Evolutionary conservation across 2,329 filamentous ascomycete species (phyloP).

Genomic region (Septoria petroselini): DNA sequence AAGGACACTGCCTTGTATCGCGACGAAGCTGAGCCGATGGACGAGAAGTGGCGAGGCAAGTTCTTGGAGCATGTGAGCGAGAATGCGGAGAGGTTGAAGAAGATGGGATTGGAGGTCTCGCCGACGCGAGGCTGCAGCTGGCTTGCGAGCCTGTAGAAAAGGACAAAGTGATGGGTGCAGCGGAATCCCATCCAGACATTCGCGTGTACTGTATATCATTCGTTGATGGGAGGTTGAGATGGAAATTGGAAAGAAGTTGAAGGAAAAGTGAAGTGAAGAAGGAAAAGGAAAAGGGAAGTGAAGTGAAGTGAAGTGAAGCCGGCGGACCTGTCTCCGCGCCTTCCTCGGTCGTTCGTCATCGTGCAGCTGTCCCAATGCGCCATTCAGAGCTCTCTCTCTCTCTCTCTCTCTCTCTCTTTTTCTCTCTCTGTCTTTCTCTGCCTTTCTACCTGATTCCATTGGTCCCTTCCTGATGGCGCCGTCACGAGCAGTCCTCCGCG

Average conservation of each 20-base stretch:
- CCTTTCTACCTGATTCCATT: neutral
- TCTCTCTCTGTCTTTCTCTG: too few relatives aligned
- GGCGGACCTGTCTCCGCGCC: conserved; percentile 6
- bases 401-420: too few relatives aligned
- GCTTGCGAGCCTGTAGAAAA: conserved; percentile 5
- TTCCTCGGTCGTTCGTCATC: conserved; percentile 8
- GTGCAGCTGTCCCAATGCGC: neutral
- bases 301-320: neutral
- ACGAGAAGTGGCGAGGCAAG: neutral
- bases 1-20: neutral
- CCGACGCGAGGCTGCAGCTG: conserved; percentile 1
- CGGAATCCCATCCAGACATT: neutral
- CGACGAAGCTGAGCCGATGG: neutral
- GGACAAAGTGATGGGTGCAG: neutral
- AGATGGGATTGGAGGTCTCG: conserved; percentile 2
- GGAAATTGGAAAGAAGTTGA: too few relatives aligned
- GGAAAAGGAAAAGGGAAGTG: conserved; percentile 1
- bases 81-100: conserved; percentile 12
- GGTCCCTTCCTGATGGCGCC: conserved; percentile 23
- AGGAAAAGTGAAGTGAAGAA: too few relatives aligned
- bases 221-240: neutral
- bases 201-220: neutral
- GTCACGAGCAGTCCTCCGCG: conserved; percentile 23
- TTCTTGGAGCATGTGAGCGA: conserved; percentile 17
- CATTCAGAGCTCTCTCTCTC: conserved; percentile 1